These are phyloP conservation scores for Delitschia confertaspora DNA, from an alignment of 495 filamentous ascomycete species.

Conservation along the genomic window DNA sequence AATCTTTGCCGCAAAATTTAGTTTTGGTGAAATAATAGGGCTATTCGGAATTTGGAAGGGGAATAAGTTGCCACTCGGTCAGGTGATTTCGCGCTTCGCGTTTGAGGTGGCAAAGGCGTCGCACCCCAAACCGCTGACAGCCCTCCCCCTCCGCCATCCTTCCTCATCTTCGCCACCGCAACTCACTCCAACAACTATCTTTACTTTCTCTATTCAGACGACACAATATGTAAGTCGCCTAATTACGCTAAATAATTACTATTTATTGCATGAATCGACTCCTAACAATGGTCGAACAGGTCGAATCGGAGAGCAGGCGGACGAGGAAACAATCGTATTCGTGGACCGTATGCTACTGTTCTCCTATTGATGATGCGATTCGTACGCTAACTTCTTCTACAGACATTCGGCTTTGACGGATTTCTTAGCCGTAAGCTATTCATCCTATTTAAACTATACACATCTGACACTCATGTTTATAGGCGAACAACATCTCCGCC, in stretches of 20 bases:
- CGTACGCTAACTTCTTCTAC: neutral
- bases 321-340: constrained; percentile 36
- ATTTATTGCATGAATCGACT: neutral
- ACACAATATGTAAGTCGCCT: neutral
- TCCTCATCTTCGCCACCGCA: too few species aligned
- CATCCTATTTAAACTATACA: neutral
- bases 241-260: too few species aligned
- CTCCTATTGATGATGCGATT: neutral
- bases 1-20: too few species aligned
- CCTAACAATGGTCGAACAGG: constrained; percentile 5
- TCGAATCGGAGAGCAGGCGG: constrained; percentile 13
- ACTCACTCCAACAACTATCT: too few species aligned
- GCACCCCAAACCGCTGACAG: too few species aligned
- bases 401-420: constrained; percentile 71
- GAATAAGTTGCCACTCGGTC: too few species aligned
- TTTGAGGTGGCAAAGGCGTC: too few species aligned
- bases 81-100: too few species aligned
- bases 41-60: too few species aligned
- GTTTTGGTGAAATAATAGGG: too few species aligned
- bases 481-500: constrained; percentile 88
- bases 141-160: too few species aligned
- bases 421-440: constrained; percentile 59
- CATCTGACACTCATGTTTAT: neutral
- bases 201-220: neutral
- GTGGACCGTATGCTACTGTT: constrained; percentile 48